Percentiles rank a stretch among this genome's conserved stretches.
These are phyloP conservation scores for Macrolepiota dolichaula DNA, from an alignment of 768 basidiomycete genomes.

Conservation along the genomic window DNA sequence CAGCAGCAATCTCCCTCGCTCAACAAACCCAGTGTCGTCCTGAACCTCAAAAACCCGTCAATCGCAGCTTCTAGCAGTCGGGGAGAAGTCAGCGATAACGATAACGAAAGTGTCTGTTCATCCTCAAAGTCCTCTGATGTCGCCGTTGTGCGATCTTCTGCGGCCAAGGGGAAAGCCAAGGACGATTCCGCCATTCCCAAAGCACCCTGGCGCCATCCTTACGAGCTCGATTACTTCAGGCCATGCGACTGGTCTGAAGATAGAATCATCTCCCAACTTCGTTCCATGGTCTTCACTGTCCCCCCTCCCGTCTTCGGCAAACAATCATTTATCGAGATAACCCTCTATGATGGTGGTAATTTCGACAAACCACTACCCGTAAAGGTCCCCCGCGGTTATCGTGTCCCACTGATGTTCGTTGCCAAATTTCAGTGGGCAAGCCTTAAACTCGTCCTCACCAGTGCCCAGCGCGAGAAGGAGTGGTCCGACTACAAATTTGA, in stretches of 20 bases:
- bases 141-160: neutral
- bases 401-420: constrained; percentile 42
- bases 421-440: constrained; percentile 43
- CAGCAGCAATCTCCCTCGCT: constrained; percentile 6
- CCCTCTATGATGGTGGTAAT: constrained; percentile 15
- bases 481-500: constrained; percentile 41
- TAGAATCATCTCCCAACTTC: constrained; percentile 29
- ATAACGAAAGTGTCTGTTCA: constrained; percentile 9
- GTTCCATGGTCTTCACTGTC: constrained; percentile 32
- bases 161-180: neutral
- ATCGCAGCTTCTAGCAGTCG: neutral
- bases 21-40: constrained; percentile 5
- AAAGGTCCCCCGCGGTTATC: constrained; percentile 32
- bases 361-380: constrained; percentile 9
- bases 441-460: constrained; percentile 35
- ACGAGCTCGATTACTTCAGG: constrained; percentile 34
- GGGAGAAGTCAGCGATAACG: constrained; percentile 8
- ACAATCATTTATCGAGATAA: constrained; percentile 15
- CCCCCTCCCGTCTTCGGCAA: constrained; percentile 24
- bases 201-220: constrained; percentile 35
- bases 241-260: constrained; percentile 29
- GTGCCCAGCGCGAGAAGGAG: constrained; percentile 28
- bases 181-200: neutral
- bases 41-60: neutral
- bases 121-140: constrained; percentile 11